Evolutionary conservation across 1,284 basidiomycete genomes (phyloP).

Genomic region (Ceratorhiza oryzae-sativae): DNA sequence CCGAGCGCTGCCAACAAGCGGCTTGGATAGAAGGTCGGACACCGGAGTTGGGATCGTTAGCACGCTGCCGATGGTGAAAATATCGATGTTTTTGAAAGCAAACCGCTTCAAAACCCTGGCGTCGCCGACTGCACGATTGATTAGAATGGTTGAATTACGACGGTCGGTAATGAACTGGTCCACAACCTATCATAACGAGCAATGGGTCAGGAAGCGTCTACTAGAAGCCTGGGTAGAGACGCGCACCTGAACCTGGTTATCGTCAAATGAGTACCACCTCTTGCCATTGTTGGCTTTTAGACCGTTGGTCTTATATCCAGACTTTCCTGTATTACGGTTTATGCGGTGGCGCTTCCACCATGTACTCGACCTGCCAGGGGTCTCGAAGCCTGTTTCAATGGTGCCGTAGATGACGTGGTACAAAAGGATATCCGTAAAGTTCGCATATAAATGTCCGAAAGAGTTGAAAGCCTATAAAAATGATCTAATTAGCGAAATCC

Average conservation of each 20-base stretch:
- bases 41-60: background rate
- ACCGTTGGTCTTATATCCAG: background rate
- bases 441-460: background rate
- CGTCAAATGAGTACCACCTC: too few species aligned
- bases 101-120: background rate
- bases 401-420: conserved; percentile 4
- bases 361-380: background rate
- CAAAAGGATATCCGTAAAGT: background rate
- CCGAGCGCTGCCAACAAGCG: background rate
- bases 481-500: background rate
- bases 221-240: too few species aligned
- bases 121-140: background rate
- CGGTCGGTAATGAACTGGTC: too few species aligned
- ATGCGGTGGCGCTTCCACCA: background rate
- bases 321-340: too few species aligned
- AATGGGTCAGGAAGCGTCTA: too few species aligned
- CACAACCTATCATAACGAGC: too few species aligned
- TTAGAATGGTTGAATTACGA: background rate
- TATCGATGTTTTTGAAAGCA: background rate
- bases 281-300: background rate
- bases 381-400: background rate
- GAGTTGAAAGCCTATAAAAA: background rate
- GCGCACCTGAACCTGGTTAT: too few species aligned
- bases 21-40: background rate
- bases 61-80: background rate